Base-by-base conservation (phyloP, 2,329 filamentous ascomycete genomes). In the Aspergillus sp. region DNA sequence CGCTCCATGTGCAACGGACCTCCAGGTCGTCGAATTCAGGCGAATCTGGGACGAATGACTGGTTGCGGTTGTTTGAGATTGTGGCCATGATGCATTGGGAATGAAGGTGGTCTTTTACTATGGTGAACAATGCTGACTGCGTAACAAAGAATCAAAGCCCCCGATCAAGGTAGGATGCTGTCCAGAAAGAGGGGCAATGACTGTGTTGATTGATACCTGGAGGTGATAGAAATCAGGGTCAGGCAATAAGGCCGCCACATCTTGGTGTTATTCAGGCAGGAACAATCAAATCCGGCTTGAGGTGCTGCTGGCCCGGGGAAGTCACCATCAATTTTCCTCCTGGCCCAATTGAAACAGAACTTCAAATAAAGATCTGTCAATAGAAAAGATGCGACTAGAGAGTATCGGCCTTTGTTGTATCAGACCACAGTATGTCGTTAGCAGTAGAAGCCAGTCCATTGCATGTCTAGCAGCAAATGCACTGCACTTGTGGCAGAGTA, bases 1-100 rank as follows among this genome's bases (percentile, higher is more conserved):
- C 75, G 54, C 65, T 67, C 76, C 76, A 77, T 15, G 68, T 68
- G 15, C 72, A 71, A 38, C 63, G 68, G 23, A 77, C 47, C 45
- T 76, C 71, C 8, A 77, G 66, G 28, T 73, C 70, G 45, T 59
- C 69, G 57, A 73, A 68, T 7, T 67, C 60, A 3, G 58, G 68
- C 58, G 48, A 30, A 49, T n/a, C 57, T 52, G 19, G 58, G 25
- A 23, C 25, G 25, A 31, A 47, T 7, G 11, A 34, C n/a, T 45
- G 46, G n/a, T n/a, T 22, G 25, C 23, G 7, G 8, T 54, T 48
- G 6, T 15, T 48, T 47, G 25, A 46, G 30, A 30, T 31, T 17
- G 53, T 46, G 17, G 45, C 41, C 62, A 62, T 64, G 45, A 34
- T 57, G 17, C 34, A 38, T 15, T 25, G 41, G 23, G 8, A 30